Conservation (phyloP, 371 early-diverging fungal genomes). For the Mucor velutinosus region DNA sequence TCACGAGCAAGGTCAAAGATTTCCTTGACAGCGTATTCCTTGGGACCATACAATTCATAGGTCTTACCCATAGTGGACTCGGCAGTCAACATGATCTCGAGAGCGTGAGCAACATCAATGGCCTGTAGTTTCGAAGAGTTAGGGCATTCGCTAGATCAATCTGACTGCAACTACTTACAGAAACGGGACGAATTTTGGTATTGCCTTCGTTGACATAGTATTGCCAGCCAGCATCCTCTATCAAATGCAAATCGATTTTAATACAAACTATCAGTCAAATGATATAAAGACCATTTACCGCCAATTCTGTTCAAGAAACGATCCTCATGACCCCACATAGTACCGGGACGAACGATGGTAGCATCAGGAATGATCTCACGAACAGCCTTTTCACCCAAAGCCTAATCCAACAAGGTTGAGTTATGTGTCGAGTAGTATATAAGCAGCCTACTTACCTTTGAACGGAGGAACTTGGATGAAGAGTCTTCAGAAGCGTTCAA, state of each 20-base stretch:
- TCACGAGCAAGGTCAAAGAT: constrained; percentile 79
- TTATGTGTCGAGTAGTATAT: background rate
- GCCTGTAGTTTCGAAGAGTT: constrained; percentile 42
- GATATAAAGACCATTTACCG: constrained; percentile 43
- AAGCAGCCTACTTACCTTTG: constrained; percentile 66
- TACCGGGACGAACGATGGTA: constrained; percentile 91
- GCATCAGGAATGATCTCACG: constrained; percentile 87
- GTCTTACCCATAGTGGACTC: constrained; percentile 80
- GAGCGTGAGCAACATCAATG: constrained; percentile 87
- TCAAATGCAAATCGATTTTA: background rate
- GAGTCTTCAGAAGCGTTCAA: constrained; percentile 84
- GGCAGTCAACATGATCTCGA: constrained; percentile 74
- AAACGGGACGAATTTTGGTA: constrained; percentile 83
- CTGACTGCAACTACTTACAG: constrained; percentile 49
- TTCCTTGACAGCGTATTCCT: constrained; percentile 73
- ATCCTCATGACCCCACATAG: constrained; percentile 93
- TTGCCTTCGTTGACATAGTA: constrained; percentile 74
- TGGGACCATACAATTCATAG: constrained; percentile 89
- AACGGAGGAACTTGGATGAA: constrained; percentile 74
- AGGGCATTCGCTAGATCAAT: background rate
- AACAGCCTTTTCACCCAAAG: constrained; percentile 89
- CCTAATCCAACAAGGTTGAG: constrained; percentile 42
- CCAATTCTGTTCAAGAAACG: constrained; percentile 91
- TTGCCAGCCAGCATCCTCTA: constrained; percentile 58
- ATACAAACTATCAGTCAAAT: background rate